A percentile compares a stretch with the other conserved stretches of the same genome.
These are phyloP conservation scores for Coffea humblotiana DNA, from an alignment of 305 asterid genomes.

Conservation along the genomic window DNA sequence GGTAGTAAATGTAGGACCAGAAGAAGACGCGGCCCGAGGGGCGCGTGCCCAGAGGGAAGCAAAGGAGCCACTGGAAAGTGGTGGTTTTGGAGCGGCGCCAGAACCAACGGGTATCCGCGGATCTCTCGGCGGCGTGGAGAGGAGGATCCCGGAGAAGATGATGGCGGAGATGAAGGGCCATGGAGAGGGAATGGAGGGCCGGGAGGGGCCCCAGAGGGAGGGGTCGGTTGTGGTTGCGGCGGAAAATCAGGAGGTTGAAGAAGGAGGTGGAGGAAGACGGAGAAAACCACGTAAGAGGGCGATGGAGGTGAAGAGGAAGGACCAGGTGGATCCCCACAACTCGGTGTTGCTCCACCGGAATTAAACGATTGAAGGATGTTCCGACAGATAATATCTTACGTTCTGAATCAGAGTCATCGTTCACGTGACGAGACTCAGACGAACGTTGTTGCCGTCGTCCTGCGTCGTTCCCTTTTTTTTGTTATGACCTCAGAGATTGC, in stretches of 20 bases:
- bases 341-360: slow-evolving; percentile 86
- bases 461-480: neutral
- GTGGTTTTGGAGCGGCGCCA: slow-evolving; percentile 78
- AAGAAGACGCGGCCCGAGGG: slow-evolving; percentile 91
- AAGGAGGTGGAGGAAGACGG: slow-evolving; percentile 51
- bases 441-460: slow-evolving; percentile 6
- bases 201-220: slow-evolving; percentile 78
- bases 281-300: slow-evolving; percentile 47
- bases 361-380: slow-evolving; percentile 71
- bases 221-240: slow-evolving; percentile 48
- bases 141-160: slow-evolving; percentile 60
- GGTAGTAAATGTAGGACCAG: slow-evolving; percentile 86
- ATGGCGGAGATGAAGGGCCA: slow-evolving; percentile 73
- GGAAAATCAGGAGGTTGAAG: slow-evolving; percentile 44
- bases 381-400: slow-evolving; percentile 61
- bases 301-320: slow-evolving; percentile 69
- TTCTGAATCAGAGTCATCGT: slow-evolving; percentile 31
- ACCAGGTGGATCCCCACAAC: slow-evolving; percentile 92
- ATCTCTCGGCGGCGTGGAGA: slow-evolving; percentile 85
- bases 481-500: neutral
- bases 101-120: slow-evolving; percentile 87
- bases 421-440: neutral
- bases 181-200: slow-evolving; percentile 72
- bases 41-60: slow-evolving; percentile 92
- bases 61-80: slow-evolving; percentile 80